Conservation (phyloP, 2,329 filamentous ascomycete species). For the Pseudopyricularia cyperi region DNA sequence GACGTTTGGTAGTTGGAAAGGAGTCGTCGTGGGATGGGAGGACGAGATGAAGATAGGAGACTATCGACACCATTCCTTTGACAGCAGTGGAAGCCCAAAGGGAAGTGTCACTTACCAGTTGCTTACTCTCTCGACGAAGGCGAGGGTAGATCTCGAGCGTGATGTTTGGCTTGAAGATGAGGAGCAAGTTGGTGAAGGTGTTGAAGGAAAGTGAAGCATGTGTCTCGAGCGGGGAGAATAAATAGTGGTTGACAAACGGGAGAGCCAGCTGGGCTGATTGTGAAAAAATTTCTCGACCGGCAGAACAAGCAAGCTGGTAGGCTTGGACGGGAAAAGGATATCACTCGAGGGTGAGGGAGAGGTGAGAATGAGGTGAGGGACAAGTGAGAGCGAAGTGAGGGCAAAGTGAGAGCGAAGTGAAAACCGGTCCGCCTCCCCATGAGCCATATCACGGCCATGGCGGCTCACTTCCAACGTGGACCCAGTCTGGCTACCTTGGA, state of each 20-base stretch:
- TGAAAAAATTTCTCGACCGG: not conserved
- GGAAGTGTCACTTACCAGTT: not conserved
- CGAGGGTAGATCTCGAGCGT: not conserved
- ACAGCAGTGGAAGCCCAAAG: not conserved
- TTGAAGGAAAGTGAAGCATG: not conserved
- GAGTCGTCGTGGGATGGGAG: too few relatives aligned
- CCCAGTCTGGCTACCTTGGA: too few relatives aligned
- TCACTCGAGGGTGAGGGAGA: not conserved
- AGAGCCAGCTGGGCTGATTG: not conserved
- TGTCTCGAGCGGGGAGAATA: not conserved
- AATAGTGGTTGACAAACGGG: not conserved
- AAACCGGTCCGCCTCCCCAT: not conserved
- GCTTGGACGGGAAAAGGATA: too few relatives aligned
- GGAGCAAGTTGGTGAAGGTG: not conserved
- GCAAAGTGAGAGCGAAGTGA: not conserved
- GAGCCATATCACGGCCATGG: not conserved
- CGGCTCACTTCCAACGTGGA: too few relatives aligned
- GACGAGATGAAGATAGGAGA: too few relatives aligned
- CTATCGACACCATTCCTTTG: too few relatives aligned
- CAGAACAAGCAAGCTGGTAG: too few relatives aligned
- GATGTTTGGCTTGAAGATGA: not conserved
- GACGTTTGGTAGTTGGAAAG: not conserved
- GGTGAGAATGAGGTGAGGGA: not conserved
- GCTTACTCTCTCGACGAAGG: not conserved
- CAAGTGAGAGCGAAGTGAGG: not conserved